Percentiles rank a stretch among this genome's conserved stretches.
Conservation (phyloP, 75 land plant species). For the Azolla pinnata region DNA sequence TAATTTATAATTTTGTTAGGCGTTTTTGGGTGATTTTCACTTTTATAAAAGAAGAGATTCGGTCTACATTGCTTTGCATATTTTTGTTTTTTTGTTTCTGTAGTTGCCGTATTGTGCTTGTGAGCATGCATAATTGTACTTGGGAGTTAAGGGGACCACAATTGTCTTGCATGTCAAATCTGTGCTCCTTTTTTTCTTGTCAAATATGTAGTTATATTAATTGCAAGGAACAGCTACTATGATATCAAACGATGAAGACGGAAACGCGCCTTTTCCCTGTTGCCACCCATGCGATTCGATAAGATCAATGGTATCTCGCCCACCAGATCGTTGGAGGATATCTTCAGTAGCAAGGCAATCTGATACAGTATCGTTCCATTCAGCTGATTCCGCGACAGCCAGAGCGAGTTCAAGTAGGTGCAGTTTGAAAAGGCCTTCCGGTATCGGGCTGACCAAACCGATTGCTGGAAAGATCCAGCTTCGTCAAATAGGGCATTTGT, state of each 20-base stretch:
- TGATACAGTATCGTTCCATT: slow-evolving; percentile 46
- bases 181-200: too few relatives aligned
- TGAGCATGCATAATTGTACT: too few relatives aligned
- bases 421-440: slow-evolving; percentile 19
- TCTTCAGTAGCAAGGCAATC: slow-evolving; percentile 34
- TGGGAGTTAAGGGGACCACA: too few relatives aligned
- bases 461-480: slow-evolving; percentile 60
- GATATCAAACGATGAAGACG: slow-evolving; percentile 15
- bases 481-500: slow-evolving; percentile 29
- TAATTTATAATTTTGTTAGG: too few relatives aligned
- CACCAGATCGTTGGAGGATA: slow-evolving; percentile 39
- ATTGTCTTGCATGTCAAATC: too few relatives aligned
- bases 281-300: not conserved
- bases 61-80: too few relatives aligned
- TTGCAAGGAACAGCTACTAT: too few relatives aligned
- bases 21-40: too few relatives aligned
- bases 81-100: too few relatives aligned
- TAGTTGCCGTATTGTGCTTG: too few relatives aligned
- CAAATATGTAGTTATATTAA: too few relatives aligned
- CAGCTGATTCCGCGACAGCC: slow-evolving; percentile 49
- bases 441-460: slow-evolving; percentile 59
- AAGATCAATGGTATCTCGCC: slow-evolving; percentile 50
- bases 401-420: slow-evolving; percentile 42
- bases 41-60: too few relatives aligned
- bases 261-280: not conserved